Evolutionary conservation across 23 red algal genomes (phyloP), one percentile per base, ranked within the genome.

Genomic region (Gracilaria caudata): DNA sequence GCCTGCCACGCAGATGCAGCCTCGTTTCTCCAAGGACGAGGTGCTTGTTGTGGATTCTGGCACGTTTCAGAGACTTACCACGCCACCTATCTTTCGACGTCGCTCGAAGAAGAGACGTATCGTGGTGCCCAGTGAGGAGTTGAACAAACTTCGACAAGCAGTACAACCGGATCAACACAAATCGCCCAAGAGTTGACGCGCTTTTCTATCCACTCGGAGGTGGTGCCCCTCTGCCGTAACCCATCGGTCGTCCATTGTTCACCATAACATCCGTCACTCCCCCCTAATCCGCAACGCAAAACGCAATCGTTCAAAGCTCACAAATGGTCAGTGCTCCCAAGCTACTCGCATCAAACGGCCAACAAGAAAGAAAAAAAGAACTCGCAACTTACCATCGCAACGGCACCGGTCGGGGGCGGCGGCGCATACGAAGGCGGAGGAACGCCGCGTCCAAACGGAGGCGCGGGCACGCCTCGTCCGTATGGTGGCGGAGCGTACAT

Each of bases 71-170:
- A 54, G 87, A n/a, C 78, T 91, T 14, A 81, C 77, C 2, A 91
- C 87, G 47, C 87, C 87, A 32, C 87, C 87, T 8, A 91, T 91
- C 51, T 91, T 91, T 32, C 39, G 87, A 39, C 87, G 87, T 16
- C 54, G 51, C 29, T 26, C 51, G 3, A 74, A 73, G 56, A 81
- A 75, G 51, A 71, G 87, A 49, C 45, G 71, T 7, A 91, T 82
- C 51, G 60, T 91, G 2, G 57, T 91, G 33, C 77, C 78, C 3
- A 73, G 68, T 19, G 75, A 75, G 20, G 87, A 91, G 45, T 19
- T 91, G 11, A 43, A 29, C 70, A 75, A 75, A 47, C 70, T 75
- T 45, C 37, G 43, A 47, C 70, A 75, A 25, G 12, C 70, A 2
- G 1, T 19, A 19, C 70, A 75, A 75, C 10, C 12, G 25, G 70